phyloP scores from a whole-genome alignment of 176 grass and related monocot species.

The Triticum urartu region DNA sequence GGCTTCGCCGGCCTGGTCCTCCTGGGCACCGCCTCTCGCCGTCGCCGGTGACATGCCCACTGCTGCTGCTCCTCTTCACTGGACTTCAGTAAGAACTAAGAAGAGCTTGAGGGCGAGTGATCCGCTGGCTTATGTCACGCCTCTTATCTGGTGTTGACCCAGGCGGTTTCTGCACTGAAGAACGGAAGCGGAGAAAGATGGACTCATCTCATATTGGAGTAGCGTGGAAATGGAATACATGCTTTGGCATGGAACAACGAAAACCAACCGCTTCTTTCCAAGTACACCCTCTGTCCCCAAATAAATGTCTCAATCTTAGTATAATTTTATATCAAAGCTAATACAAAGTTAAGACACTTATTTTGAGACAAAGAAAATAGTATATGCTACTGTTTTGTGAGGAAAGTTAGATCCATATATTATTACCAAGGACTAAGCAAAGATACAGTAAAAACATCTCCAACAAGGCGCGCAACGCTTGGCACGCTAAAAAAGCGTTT shows the following conservation, averaged over 20 bases:
- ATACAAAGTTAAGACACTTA: no score
- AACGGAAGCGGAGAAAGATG: background rate
- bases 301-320: no score
- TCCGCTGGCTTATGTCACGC: background rate
- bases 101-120: background rate
- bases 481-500: no score
- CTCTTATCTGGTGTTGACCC: conserved; percentile 7
- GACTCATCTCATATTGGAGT: background rate
- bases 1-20: background rate
- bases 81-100: background rate
- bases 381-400: background rate
- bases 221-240: background rate
- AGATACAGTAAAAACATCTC: background rate
- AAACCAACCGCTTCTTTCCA: background rate
- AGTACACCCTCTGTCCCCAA: no score
- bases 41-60: background rate
- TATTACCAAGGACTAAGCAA: background rate
- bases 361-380: no score
- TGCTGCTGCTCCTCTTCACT: background rate
- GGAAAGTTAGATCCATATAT: background rate
- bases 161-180: background rate
- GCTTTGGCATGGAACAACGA: background rate
- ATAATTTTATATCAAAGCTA: no score
- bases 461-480: no score
- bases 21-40: conserved; percentile 1